Evolutionary conservation across 2,329 filamentous ascomycete species (phyloP).

Genomic region (Epichloe bromicola): DNA sequence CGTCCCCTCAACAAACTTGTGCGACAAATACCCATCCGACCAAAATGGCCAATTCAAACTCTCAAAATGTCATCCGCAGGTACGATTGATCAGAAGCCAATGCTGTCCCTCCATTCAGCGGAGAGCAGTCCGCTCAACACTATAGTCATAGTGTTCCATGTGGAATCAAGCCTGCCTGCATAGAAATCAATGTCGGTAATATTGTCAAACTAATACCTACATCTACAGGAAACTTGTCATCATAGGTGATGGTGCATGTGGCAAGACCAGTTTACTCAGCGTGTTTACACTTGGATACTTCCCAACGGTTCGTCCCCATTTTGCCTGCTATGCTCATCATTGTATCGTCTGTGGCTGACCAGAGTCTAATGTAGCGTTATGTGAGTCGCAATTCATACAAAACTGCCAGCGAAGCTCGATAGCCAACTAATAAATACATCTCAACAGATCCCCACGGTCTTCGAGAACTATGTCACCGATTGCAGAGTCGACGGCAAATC

Average conservation of each 20-base stretch:
- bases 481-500: conserved; percentile 96
- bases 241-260: conserved; percentile 93
- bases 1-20: background rate
- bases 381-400: conserved; percentile 25
- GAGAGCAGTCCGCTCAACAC: background rate
- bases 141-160: background rate
- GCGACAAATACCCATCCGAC: background rate
- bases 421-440: conserved; percentile 13
- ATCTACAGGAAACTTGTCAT: conserved; percentile 80
- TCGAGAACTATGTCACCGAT: conserved; percentile 99
- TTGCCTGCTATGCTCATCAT: conserved; percentile 1
- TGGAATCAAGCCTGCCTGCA: background rate
- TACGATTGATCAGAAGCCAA: conserved; percentile 20
- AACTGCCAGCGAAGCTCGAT: background rate
- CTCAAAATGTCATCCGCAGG: conserved; percentile 52
- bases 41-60: conserved; percentile 31
- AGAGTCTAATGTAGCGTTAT: conserved; percentile 36
- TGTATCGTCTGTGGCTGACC: background rate
- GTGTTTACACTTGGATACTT: conserved; percentile 98
- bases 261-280: conserved; percentile 92
- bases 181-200: background rate
- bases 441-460: conserved; percentile 73
- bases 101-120: too few species aligned
- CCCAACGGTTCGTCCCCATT: conserved; percentile 61
- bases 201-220: background rate